phyloP scores from a whole-genome alignment of 305 asterid species.

The Fraxinus nigra region DNA sequence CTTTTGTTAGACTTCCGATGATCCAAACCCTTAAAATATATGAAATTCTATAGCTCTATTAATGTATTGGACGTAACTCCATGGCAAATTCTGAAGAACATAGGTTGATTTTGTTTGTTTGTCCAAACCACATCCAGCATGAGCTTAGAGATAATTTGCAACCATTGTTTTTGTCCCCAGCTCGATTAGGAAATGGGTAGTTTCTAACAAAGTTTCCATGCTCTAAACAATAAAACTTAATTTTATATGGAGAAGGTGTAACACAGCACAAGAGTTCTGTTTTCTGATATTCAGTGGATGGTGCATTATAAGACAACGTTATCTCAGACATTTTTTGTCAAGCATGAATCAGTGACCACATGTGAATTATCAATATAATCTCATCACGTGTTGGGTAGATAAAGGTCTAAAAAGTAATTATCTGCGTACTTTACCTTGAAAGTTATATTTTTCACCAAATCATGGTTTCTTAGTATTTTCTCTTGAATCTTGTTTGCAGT shows the following conservation, averaged over 20 bases:
- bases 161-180: neutral
- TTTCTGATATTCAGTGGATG: neutral
- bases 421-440: neutral
- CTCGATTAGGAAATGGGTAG: neutral
- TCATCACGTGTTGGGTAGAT: neutral
- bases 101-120: neutral
- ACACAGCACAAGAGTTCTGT: neutral
- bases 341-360: neutral
- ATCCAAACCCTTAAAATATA: neutral
- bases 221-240: neutral
- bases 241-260: neutral
- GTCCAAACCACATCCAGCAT: neutral
- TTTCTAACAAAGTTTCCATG: neutral
- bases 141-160: neutral
- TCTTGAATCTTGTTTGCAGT: slow-evolving; percentile 41
- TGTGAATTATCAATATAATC: neutral
- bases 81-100: neutral
- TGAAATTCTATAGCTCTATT: neutral
- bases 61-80: neutral
- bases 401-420: neutral
- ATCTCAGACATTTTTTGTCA: neutral
- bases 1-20: neutral
- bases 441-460: neutral
- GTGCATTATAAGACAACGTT: neutral
- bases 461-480: neutral